A percentile compares a stretch with the other conserved stretches of the same genome.
Evolutionary conservation across 176 grass and related monocot genomes (phyloP).

Genomic region (Tuctoria greenei): DNA sequence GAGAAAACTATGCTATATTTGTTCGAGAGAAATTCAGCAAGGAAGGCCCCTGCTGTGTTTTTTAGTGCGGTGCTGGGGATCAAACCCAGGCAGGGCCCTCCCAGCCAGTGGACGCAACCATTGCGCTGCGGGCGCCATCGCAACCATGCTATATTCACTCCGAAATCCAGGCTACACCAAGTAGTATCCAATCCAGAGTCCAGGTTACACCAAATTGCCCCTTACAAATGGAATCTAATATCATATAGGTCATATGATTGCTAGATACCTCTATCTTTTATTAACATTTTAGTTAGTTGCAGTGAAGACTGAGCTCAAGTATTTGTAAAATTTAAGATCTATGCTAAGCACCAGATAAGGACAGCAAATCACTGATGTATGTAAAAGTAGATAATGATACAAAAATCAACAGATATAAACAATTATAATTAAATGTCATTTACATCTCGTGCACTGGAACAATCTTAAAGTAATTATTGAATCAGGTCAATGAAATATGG

Average conservation of each 20-base stretch:
- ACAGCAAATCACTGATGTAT: neutral
- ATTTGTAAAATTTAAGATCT: neutral
- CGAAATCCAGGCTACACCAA: too few relatives aligned
- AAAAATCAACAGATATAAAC: neutral
- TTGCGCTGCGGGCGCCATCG: too few relatives aligned
- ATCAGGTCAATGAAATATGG: constrained; percentile 2
- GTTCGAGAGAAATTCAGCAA: too few relatives aligned
- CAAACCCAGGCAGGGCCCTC: too few relatives aligned
- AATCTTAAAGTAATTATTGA: constrained; percentile 18
- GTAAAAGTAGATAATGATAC: neutral
- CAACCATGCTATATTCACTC: too few relatives aligned
- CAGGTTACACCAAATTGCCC: neutral
- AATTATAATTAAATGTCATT: neutral
- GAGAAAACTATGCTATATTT: too few relatives aligned
- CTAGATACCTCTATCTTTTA: neutral
- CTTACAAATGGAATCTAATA: neutral
- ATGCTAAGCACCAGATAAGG: neutral
- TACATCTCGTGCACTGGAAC: neutral
- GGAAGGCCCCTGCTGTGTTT: too few relatives aligned
- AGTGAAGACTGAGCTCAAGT: too few relatives aligned
- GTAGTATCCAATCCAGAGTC: neutral
- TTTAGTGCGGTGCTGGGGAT: too few relatives aligned
- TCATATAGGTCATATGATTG: neutral
- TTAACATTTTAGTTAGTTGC: too few relatives aligned
- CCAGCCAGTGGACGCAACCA: too few relatives aligned